phyloP scores from a whole-genome alignment of 2,329 filamentous ascomycete species.

The Didymella glomerata region DNA sequence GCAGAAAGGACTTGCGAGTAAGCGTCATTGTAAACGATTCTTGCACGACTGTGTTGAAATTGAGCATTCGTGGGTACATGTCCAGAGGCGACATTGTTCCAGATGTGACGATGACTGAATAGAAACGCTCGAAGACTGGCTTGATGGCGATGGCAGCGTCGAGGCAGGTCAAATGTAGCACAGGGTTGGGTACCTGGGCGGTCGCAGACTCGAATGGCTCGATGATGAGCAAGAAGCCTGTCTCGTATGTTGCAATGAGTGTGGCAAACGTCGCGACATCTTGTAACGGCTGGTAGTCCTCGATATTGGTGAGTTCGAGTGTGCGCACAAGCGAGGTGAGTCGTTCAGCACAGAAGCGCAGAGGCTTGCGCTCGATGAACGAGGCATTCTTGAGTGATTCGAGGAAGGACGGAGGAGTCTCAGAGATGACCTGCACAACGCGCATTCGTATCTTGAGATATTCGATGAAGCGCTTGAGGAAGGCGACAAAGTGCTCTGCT shows the following conservation, averaged over 20 bases:
- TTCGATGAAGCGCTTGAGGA: constrained; percentile 95
- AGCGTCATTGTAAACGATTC: constrained; percentile 98
- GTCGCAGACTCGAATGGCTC: constrained; percentile 97
- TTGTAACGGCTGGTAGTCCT: constrained; percentile 96
- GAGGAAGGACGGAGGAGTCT: constrained; percentile 93
- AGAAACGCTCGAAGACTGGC: constrained; percentile 96
- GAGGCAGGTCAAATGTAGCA: constrained; percentile 96
- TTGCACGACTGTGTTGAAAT: constrained; percentile 89
- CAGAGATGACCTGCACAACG: constrained; percentile 94
- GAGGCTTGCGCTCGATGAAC: constrained; percentile 95
- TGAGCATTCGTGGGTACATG: constrained; percentile 99
- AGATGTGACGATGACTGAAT: constrained; percentile 97
- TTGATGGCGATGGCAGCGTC: constrained; percentile 98
- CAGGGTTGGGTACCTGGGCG: constrained; percentile 92
- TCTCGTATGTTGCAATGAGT: constrained; percentile 94
- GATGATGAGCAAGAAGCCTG: constrained; percentile 93
- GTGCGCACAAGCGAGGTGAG: constrained; percentile 94
- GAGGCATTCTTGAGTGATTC: constrained; percentile 93
- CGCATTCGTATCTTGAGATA: constrained; percentile 99
- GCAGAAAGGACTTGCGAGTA: constrained; percentile 91
- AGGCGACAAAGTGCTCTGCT: constrained; percentile 94
- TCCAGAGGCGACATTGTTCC: constrained; percentile 96
- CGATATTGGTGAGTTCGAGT: constrained; percentile 94
- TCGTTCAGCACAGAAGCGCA: constrained; percentile 93
- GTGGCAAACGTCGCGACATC: constrained; percentile 98